Base-by-base conservation (phyloP, 2,329 filamentous ascomycete genomes). In the Chrysoporthe austroafricana region DNA sequence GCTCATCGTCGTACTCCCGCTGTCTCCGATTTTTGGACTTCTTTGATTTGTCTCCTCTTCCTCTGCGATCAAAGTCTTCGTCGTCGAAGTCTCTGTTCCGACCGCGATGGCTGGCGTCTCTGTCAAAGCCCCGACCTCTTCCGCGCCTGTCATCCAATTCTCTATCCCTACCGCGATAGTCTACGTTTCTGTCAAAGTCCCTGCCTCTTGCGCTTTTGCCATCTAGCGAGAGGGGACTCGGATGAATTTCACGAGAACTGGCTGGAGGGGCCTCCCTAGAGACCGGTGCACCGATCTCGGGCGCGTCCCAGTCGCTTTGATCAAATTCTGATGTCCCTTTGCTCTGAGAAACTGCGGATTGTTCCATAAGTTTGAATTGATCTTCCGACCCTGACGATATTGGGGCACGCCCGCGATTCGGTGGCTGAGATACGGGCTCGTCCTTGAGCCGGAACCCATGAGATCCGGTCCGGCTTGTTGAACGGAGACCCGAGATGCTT, bases 1-100 rank as follows among this genome's bases (percentile, higher is more conserved):
- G 78, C 8, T 80, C 79, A 1, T 79, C 77, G 0, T 79, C 76
- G 3, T 76, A 73, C 2, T 74, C 70, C 16, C 44, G 64, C 58
- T 50, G 54, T 61, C n/a, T 58, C 44, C 68, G 68, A 32, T 63
- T 43, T 1, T 54, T 44, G 26, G 42, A 44, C 52, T 62, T 70
- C 42, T 66, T 70, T 3, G 63, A 60, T 21, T 46, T 64, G 48
- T 44, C 63, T 32, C 26, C 46, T 44, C 56, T 66, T 11, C 32
- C 26, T 61, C 64, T 58, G 26, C 36, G 48, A 50, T 57, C 44
- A 26, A 2, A 36, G 36, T 36, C 16, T 50, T 59, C 21, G 18
- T 59, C 21, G 18, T 58, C 56, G 11, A 56, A 32, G 16, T 63
- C 62, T 46, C 62, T 32, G 3, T 56, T 6, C 71, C 73, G 4